Conservation (phyloP, 2,329 filamentous ascomycete species). For the Fusarium marasasianum region DNA sequence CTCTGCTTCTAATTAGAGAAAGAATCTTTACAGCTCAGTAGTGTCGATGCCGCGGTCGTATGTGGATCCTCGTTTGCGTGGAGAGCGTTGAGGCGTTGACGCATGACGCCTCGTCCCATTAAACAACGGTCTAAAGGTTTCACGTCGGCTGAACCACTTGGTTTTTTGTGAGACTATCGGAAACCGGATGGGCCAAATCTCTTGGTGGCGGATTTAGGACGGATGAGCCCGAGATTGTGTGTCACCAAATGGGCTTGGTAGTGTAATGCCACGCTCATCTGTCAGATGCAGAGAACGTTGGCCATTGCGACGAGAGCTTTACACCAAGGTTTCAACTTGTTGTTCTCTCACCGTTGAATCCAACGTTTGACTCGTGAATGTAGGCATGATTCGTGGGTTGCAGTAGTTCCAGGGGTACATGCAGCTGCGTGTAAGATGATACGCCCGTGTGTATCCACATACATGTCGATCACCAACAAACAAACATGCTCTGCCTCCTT, state of each 20-base stretch:
- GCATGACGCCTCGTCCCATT: slow-evolving; percentile 20
- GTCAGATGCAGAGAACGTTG: not conserved
- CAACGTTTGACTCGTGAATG: not conserved
- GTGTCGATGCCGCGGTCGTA: not conserved
- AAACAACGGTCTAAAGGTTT: not conserved
- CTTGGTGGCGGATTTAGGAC: slow-evolving; percentile 2
- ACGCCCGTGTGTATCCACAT: slow-evolving; percentile 12
- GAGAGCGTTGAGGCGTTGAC: slow-evolving; percentile 21
- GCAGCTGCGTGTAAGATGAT: slow-evolving; percentile 29
- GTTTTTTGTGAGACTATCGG: not conserved
- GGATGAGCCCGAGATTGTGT: not conserved
- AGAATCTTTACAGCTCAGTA: not conserved
- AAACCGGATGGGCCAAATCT: not conserved
- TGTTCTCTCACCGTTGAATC: not conserved
- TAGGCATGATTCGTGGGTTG: not conserved
- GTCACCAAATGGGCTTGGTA: not conserved
- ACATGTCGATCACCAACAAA: slow-evolving; percentile 5
- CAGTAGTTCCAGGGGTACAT: not conserved
- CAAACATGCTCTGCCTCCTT: slow-evolving; percentile 1
- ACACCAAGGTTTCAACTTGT: not conserved
- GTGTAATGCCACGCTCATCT: not conserved
- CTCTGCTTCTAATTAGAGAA: slow-evolving; percentile 1
- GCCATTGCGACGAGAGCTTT: not conserved
- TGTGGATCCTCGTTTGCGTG: slow-evolving; percentile 10
- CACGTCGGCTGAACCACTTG: slow-evolving; percentile 4